Percentiles rank a stretch among this genome's conserved stretches.
Evolutionary conservation across 371 early-diverging fungal genomes (phyloP).

Genomic region (Lichtheimia hyalospora): DNA sequence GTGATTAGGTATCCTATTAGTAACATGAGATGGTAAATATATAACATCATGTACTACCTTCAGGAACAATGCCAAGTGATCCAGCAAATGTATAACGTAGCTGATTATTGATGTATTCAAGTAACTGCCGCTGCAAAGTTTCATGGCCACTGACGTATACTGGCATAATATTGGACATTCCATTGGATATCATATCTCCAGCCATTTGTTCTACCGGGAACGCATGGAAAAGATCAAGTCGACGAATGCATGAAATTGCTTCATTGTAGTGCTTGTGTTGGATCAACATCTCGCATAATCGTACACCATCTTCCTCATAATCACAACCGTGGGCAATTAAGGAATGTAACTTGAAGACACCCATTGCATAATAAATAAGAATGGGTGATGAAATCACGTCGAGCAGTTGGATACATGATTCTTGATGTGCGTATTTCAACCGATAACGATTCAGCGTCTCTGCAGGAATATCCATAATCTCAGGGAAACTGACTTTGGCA

Average conservation of each 20-base stretch:
- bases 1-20: neutral
- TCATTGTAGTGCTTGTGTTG: constrained; percentile 31
- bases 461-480: constrained; percentile 18
- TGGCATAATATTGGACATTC: constrained; percentile 21
- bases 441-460: constrained; percentile 17
- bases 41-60: constrained; percentile 3
- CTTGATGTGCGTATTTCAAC: constrained; percentile 21
- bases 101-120: constrained; percentile 35
- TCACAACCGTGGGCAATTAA: constrained; percentile 24
- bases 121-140: constrained; percentile 22
- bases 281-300: constrained; percentile 23
- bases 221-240: constrained; percentile 22
- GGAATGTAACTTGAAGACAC: constrained; percentile 19
- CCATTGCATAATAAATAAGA: constrained; percentile 39
- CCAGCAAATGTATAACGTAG: constrained; percentile 44
- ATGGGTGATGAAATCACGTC: constrained; percentile 24
- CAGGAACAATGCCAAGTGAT: constrained; percentile 12
- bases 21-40: neutral
- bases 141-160: constrained; percentile 15
- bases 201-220: constrained; percentile 28
- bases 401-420: constrained; percentile 18
- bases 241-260: constrained; percentile 28
- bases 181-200: constrained; percentile 22
- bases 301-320: constrained; percentile 30
- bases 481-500: constrained; percentile 16